Conservation (phyloP, 2,329 filamentous ascomycete species). For the Fusarium domesticum region DNA sequence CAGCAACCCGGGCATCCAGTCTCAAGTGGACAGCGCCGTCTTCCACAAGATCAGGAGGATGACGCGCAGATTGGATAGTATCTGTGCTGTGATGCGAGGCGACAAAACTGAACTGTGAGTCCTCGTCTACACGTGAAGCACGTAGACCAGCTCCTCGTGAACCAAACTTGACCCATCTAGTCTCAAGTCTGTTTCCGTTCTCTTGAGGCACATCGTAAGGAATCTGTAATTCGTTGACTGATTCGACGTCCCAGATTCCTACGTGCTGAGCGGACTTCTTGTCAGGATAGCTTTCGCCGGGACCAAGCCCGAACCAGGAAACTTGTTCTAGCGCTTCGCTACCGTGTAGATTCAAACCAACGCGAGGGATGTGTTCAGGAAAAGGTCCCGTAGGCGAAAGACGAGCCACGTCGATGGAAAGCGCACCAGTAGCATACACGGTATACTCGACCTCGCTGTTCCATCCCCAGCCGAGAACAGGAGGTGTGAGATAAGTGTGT, state of each 20-base stretch:
- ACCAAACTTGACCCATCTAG: conserved; percentile 50
- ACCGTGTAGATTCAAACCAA: conserved; percentile 58
- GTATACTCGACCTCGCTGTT: conserved; percentile 50
- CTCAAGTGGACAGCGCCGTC: conserved; percentile 45
- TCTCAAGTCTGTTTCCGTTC: conserved; percentile 60
- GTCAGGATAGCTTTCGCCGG: conserved; percentile 63
- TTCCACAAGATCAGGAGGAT: conserved; percentile 60
- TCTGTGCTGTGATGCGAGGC: conserved; percentile 51
- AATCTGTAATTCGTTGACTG: conserved; percentile 50
- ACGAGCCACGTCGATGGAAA: conserved; percentile 45
- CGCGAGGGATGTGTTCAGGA: conserved; percentile 56
- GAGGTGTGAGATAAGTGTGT: conserved; percentile 53
- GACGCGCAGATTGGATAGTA: conserved; percentile 55
- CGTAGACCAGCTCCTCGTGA: conserved; percentile 22
- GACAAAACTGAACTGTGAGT: conserved; percentile 48
- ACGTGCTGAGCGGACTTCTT: conserved; percentile 55
- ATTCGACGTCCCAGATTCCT: conserved; percentile 44
- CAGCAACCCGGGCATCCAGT: conserved; percentile 46
- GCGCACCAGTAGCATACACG: conserved; percentile 42
- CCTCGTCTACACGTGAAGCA: conserved; percentile 12
- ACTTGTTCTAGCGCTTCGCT: conserved; percentile 45
- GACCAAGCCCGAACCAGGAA: conserved; percentile 61
- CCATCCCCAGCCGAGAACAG: conserved; percentile 59
- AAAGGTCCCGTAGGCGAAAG: conserved; percentile 46
- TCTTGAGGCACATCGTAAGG: conserved; percentile 68